Conservation (phyloP, 208 protist species). For the Trypanosoma avium region DNA sequence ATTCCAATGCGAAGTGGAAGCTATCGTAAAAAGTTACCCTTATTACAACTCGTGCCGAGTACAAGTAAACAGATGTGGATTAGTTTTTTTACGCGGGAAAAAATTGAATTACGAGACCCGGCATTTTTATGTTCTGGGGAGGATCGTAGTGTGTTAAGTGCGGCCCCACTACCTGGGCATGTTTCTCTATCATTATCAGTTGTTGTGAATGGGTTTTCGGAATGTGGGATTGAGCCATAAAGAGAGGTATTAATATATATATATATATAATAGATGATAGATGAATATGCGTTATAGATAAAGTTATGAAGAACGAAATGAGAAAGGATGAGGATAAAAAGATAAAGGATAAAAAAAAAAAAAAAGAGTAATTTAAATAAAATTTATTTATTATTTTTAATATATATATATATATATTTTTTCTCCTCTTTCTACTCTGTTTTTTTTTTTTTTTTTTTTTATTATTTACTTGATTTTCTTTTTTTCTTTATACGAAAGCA, state of each 20-base stretch:
- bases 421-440: no score
- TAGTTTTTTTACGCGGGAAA: conserved; percentile 51
- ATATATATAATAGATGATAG: conserved; percentile 11
- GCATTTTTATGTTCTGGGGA: conserved; percentile 79
- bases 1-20: conserved; percentile 71
- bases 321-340: no score
- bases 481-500: no score
- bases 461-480: no score
- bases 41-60: conserved; percentile 75
- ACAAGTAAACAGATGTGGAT: conserved; percentile 69
- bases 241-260: conserved; percentile 24
- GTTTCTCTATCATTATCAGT: conserved; percentile 72
- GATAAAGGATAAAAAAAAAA: conserved; percentile 2
- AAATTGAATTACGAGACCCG: conserved; percentile 70
- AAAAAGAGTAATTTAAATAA: not conserved
- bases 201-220: conserved; percentile 68
- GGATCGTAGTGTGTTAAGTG: conserved; percentile 72
- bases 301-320: no score
- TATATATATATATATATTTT: no score
- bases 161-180: conserved; percentile 55
- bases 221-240: conserved; percentile 65
- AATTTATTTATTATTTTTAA: not conserved
- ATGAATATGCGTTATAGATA: no score
- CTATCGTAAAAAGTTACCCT: conserved; percentile 46
- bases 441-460: no score